Evolutionary conservation across 2,329 filamentous ascomycete genomes (phyloP).

Genomic region (Coniella lustricola): DNA sequence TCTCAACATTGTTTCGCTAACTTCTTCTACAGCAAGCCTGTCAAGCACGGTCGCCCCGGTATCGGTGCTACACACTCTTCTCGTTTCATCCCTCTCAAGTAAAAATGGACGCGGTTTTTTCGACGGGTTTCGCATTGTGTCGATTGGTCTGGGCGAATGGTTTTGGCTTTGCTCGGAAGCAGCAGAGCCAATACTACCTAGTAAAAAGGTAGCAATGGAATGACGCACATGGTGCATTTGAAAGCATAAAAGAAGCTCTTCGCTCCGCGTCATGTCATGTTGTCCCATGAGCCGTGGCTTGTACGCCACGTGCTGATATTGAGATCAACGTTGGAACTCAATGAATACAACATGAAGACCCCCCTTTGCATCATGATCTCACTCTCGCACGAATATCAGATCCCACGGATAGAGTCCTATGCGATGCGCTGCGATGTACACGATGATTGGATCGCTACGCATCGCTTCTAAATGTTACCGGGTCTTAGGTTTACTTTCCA

Average conservation of each 20-base stretch:
- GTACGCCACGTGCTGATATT: background rate
- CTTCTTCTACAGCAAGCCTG: slow-evolving; percentile 70
- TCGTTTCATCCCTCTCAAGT: slow-evolving; percentile 99
- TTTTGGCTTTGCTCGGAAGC: slow-evolving; percentile 46
- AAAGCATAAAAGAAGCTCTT: background rate
- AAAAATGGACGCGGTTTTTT: slow-evolving; percentile 43
- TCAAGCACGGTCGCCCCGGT: slow-evolving; percentile 99
- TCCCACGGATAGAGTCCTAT: no score
- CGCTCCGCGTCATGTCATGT: slow-evolving; percentile 16
- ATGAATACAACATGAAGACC: background rate
- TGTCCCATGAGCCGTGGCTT: background rate
- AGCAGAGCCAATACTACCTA: slow-evolving; percentile 34
- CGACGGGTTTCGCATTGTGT: background rate
- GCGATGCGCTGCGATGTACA: no score
- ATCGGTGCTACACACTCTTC: slow-evolving; percentile 99
- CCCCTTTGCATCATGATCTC: no score
- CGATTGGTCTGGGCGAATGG: slow-evolving; percentile 44
- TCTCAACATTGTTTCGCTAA: slow-evolving; percentile 36
- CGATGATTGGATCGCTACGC: no score
- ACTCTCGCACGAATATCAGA: no score
- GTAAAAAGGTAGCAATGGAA: slow-evolving; percentile 36
- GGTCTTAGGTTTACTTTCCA: no score
- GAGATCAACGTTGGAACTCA: background rate
- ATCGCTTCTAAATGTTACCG: no score
- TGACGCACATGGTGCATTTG: slow-evolving; percentile 25